These are phyloP conservation scores for Hypoxylon sp. DNA, from an alignment of 2,329 filamentous ascomycete genomes.

Conservation along the genomic window DNA sequence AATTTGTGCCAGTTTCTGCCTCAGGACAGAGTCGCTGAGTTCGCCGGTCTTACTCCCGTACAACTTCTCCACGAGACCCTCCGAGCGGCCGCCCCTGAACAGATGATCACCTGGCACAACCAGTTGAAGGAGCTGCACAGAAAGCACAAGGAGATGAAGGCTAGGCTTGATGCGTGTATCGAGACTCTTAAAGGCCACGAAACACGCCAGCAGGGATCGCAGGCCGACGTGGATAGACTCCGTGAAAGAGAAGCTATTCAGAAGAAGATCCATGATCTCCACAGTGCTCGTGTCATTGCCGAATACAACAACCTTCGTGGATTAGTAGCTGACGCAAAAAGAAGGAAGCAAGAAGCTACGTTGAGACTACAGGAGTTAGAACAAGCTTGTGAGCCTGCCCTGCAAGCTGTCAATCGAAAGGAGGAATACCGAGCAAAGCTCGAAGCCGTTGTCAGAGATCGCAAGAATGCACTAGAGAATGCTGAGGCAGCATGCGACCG, in stretches of 20 bases:
- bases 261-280: slow-evolving; percentile 74
- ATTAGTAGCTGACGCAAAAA: slow-evolving; percentile 67
- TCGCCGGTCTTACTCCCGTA: slow-evolving; percentile 85
- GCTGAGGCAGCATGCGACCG: slow-evolving; percentile 68
- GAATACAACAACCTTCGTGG: slow-evolving; percentile 71
- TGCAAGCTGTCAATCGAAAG: slow-evolving; percentile 79
- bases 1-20: slow-evolving; percentile 98
- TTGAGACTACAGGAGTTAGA: slow-evolving; percentile 73
- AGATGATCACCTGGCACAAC: slow-evolving; percentile 85
- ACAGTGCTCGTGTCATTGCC: slow-evolving; percentile 75
- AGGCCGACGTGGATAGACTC: slow-evolving; percentile 86
- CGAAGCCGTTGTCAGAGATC: slow-evolving; percentile 67
- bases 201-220: slow-evolving; percentile 79
- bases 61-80: slow-evolving; percentile 89
- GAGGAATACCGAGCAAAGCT: slow-evolving; percentile 74
- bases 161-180: slow-evolving; percentile 69
- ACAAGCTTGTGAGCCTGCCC: slow-evolving; percentile 72
- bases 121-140: slow-evolving; percentile 79
- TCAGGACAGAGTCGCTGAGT: slow-evolving; percentile 95
- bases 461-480: slow-evolving; percentile 67
- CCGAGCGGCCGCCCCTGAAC: slow-evolving; percentile 84
- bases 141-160: slow-evolving; percentile 75
- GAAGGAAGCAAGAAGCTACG: slow-evolving; percentile 67
- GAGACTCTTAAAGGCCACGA: slow-evolving; percentile 78
- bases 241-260: slow-evolving; percentile 80